A percentile compares a stretch with the other conserved stretches of the same genome.
Conservation (phyloP, 2,329 filamentous ascomycete species). For the Boeremia exigua region DNA sequence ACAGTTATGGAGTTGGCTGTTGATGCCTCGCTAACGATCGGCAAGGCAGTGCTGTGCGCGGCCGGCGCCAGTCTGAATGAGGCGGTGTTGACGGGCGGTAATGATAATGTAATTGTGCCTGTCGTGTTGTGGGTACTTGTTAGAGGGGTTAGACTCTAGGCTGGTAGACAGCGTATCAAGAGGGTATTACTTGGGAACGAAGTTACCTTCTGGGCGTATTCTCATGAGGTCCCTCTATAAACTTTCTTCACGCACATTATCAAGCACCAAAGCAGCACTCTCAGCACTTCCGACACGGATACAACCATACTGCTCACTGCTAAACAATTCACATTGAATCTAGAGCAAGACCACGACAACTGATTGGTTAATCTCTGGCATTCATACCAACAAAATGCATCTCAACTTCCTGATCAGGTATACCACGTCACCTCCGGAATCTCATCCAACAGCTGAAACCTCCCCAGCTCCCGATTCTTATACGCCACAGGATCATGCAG, state of each 20-base stretch:
- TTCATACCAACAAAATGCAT: neutral
- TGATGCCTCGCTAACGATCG: constrained; percentile 39
- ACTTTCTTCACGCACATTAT: too few species aligned
- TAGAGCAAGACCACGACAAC: neutral
- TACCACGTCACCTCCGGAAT: constrained; percentile 67
- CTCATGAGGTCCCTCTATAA: too few species aligned
- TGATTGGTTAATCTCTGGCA: neutral
- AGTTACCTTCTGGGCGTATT: too few species aligned
- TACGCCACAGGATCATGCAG: constrained; percentile 72
- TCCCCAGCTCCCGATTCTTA: constrained; percentile 68
- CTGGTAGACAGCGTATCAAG: constrained; percentile 1
- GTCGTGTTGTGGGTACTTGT: constrained; percentile 92
- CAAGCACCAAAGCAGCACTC: too few species aligned
- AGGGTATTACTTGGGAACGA: neutral
- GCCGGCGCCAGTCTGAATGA: constrained; percentile 85
- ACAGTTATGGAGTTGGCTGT: constrained; percentile 52
- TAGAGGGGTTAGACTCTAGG: constrained; percentile 67
- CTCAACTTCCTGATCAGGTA: constrained; percentile 48
- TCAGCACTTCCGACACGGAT: too few species aligned
- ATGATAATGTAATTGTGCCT: constrained; percentile 97
- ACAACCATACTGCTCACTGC: too few species aligned
- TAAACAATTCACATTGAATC: too few species aligned
- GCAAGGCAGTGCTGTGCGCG: constrained; percentile 75
- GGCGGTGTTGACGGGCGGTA: constrained; percentile 92
- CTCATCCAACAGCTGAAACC: constrained; percentile 63